phyloP scores from a whole-genome alignment of 2,329 filamentous ascomycete species.

The Colletotrichum spaethianum region DNA sequence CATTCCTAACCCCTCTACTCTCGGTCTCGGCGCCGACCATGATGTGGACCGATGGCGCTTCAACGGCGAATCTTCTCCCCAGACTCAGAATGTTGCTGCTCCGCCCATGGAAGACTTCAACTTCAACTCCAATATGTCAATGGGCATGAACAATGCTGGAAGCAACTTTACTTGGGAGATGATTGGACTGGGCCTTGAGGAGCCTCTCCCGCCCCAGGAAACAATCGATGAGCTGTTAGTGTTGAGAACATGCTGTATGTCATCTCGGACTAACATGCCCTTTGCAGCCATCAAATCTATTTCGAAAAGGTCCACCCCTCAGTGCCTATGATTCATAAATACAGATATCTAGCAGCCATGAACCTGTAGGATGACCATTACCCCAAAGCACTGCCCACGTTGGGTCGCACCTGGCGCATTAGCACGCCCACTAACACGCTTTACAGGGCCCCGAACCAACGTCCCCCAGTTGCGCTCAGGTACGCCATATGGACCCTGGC shows the following conservation, averaged over 20 bases:
- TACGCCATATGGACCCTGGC: slow-evolving; percentile 98
- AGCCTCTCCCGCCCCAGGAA: slow-evolving; percentile 71
- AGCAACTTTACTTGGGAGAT: slow-evolving; percentile 84
- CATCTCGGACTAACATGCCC: slow-evolving; percentile 26
- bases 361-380: slow-evolving; percentile 72
- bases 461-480: slow-evolving; percentile 88
- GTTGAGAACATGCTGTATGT: background rate
- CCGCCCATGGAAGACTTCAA: slow-evolving; percentile 69
- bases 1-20: slow-evolving; percentile 60
- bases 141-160: slow-evolving; percentile 65
- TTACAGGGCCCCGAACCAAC: slow-evolving; percentile 79
- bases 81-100: slow-evolving; percentile 46
- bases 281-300: slow-evolving; percentile 80
- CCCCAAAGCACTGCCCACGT: background rate
- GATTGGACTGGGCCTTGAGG: slow-evolving; percentile 72
- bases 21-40: slow-evolving; percentile 62
- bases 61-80: slow-evolving; percentile 69
- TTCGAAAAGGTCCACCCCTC: slow-evolving; percentile 93
- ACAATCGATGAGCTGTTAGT: slow-evolving; percentile 86
- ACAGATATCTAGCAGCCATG: slow-evolving; percentile 89
- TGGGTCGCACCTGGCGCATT: background rate
- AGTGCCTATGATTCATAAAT: slow-evolving; percentile 89
- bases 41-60: slow-evolving; percentile 71
- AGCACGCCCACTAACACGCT: slow-evolving; percentile 8
- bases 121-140: slow-evolving; percentile 65